Evolutionary conservation across 495 filamentous ascomycete species (phyloP).

Genomic region (Lophiostoma macrostomum): DNA sequence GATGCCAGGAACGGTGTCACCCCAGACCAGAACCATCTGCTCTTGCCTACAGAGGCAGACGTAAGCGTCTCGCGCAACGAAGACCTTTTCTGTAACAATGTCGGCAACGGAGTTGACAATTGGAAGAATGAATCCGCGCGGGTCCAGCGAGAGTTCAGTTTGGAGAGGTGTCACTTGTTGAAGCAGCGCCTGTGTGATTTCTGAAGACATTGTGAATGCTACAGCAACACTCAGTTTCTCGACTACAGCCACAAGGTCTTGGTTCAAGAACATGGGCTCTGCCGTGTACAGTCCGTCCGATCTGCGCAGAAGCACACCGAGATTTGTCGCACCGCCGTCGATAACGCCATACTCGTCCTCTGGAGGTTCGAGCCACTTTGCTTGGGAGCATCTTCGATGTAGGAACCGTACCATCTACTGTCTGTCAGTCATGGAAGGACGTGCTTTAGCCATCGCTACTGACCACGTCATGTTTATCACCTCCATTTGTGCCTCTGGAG

Average conservation of each 20-base stretch:
- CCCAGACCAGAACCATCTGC: slow-evolving; percentile 43
- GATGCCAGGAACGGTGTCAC: slow-evolving; percentile 41
- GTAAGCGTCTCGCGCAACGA: slow-evolving; percentile 35
- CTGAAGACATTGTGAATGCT: slow-evolving; percentile 44
- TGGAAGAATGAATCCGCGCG: slow-evolving; percentile 36
- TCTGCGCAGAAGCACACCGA: slow-evolving; percentile 28
- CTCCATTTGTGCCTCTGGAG: slow-evolving; percentile 21
- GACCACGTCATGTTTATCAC: slow-evolving; percentile 31
- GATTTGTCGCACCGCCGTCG: slow-evolving; percentile 19
- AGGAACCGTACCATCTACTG: slow-evolving; percentile 31
- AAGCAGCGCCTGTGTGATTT: slow-evolving; percentile 38
- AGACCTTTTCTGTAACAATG: slow-evolving; percentile 25
- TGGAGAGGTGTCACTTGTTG: slow-evolving; percentile 39
- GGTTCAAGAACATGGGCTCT: slow-evolving; percentile 31
- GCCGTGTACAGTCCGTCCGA: slow-evolving; percentile 29
- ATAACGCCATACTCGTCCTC: slow-evolving; percentile 30
- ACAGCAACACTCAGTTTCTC: slow-evolving; percentile 34
- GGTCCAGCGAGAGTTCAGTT: slow-evolving; percentile 39
- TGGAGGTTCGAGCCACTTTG: slow-evolving; percentile 31
- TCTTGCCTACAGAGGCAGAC: slow-evolving; percentile 40
- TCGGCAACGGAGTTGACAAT: slow-evolving; percentile 39
- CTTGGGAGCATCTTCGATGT: slow-evolving; percentile 22
- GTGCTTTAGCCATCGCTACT: slow-evolving; percentile 6
- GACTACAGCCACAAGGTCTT: slow-evolving; percentile 32
- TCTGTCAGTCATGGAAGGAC: background rate